Base-by-base conservation (phyloP, 495 filamentous ascomycete genomes). In the Aspergillus saccharolyticus region DNA sequence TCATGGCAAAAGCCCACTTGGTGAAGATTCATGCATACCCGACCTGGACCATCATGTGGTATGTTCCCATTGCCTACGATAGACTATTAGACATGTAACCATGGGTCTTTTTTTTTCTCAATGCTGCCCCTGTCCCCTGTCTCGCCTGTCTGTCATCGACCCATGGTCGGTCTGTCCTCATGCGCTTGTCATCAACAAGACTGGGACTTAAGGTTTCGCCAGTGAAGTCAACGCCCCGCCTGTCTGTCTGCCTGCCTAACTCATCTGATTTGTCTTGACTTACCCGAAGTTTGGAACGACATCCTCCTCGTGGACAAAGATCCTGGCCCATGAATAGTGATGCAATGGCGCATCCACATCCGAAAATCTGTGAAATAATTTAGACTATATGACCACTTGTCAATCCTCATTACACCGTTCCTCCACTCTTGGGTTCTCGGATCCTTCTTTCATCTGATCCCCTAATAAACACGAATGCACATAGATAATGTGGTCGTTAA, bases 151-250 rank as follows among this genome's bases (percentile, higher is more conserved):
- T 58, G 56, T 58, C 56, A 58, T 58, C 25, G 25, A 45, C 53
- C 50, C 60, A 57, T 53, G 52, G 52, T 44, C 30, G 25, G 25
- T 3, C 15, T 16, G 46, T 28, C 46, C 54, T 52, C 61, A 52
- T 63, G 61, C 60, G 53, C 52, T 52, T 54, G 25, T 59, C 45
- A 42, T 52, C 53, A 47, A 30, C 33, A 46, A 59, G 43, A 60
- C 46, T 64, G 60, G 60, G 50, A 25, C 60, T 28, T 45, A 58
- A 61, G 53, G 42, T 60, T 61, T 56, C 39, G 24, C 16, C 24
- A 19, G 42, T 30, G 25, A 30, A 30, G 25, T 30, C 25, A 30
- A 10, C 25, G 25, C n/a, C n/a, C n/a, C n/a, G n/a, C n/a, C n/a
- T n/a, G n/a, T 30, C 25, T 30, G 4, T 30, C 25, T 30, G 25